phyloP scores from a whole-genome alignment of 257 asterid species.

The Echites panduratus region DNA sequence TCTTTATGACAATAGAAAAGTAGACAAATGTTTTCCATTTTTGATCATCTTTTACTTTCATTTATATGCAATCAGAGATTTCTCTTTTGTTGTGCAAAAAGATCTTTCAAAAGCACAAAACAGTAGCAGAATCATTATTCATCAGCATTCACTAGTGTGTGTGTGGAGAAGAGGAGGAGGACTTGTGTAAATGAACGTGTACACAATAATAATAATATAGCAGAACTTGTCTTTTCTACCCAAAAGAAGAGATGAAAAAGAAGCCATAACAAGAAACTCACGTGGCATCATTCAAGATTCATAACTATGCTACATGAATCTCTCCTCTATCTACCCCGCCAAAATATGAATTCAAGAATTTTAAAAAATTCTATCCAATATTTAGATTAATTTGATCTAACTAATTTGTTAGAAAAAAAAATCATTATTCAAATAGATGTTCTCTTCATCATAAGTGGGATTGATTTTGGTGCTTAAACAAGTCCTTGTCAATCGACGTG shows the following conservation, averaged over 20 bases:
- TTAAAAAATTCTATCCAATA: too few species aligned
- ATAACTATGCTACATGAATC: not conserved
- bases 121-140: not conserved
- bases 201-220: not conserved
- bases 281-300: not conserved
- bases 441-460: too few species aligned
- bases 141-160: not conserved
- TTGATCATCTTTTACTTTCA: slow-evolving; percentile 3
- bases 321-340: too few species aligned
- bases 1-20: not conserved
- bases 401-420: too few species aligned
- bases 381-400: too few species aligned
- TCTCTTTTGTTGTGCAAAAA: slow-evolving; percentile 1
- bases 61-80: not conserved
- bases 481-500: too few species aligned
- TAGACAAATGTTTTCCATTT: not conserved
- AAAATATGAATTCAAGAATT: too few species aligned
- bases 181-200: not conserved
- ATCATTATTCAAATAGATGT: too few species aligned
- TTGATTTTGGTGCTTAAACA: too few species aligned
- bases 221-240: not conserved
- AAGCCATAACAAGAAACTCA: not conserved
- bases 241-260: not conserved
- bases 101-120: not conserved
- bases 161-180: not conserved